Conservation (phyloP, 345 rosid genomes). For the Citrus hindsii region DNA sequence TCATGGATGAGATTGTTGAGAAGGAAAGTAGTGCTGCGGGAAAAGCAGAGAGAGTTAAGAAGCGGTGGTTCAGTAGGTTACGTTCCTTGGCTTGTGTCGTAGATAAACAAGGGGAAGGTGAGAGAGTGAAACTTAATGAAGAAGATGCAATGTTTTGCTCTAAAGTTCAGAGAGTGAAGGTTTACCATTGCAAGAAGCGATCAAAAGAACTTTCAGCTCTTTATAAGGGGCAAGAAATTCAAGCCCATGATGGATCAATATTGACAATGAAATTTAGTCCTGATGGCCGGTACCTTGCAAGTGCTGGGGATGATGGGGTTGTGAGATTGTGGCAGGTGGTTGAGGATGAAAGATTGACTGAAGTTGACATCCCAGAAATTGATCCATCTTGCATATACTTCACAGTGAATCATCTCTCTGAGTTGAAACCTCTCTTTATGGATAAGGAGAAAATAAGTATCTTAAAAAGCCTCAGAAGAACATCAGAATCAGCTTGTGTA, state of each 20-base stretch:
- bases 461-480: slow-evolving; percentile 51
- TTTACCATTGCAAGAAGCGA: slow-evolving; percentile 51
- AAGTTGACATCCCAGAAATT: slow-evolving; percentile 59
- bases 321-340: slow-evolving; percentile 67
- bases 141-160: slow-evolving; percentile 24
- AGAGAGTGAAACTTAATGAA: slow-evolving; percentile 30
- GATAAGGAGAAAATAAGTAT: slow-evolving; percentile 52
- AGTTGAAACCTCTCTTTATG: slow-evolving; percentile 54
- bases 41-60: slow-evolving; percentile 41
- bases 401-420: slow-evolving; percentile 64
- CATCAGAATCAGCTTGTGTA: slow-evolving; percentile 77
- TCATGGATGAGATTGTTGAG: slow-evolving; percentile 20
- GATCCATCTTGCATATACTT: slow-evolving; percentile 79
- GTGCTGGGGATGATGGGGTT: slow-evolving; percentile 69
- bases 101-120: slow-evolving; percentile 35
- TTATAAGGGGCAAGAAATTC: slow-evolving; percentile 65
- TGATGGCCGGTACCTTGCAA: slow-evolving; percentile 76
- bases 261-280: slow-evolving; percentile 79
- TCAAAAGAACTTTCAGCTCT: slow-evolving; percentile 74
- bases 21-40: slow-evolving; percentile 23
- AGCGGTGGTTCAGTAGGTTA: slow-evolving; percentile 60
- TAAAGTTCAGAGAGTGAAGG: slow-evolving; percentile 65
- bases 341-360: slow-evolving; percentile 61
- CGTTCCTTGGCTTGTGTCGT: slow-evolving; percentile 52
- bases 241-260: slow-evolving; percentile 70